Base-by-base conservation (phyloP, 1,284 basidiomycete species). In the Cryptococcus deneoformans region DNA sequence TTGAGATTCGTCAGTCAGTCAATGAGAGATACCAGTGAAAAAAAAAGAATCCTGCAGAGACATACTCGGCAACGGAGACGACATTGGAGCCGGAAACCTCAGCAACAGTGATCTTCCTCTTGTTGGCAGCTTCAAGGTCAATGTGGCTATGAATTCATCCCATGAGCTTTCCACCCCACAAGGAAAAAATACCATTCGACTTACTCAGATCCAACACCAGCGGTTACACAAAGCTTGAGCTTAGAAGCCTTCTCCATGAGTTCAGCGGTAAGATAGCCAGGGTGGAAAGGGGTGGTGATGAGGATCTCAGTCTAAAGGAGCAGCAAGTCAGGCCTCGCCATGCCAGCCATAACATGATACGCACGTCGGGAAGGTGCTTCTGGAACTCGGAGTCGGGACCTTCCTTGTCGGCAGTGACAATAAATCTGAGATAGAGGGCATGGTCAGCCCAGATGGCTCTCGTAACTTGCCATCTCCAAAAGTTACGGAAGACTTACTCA, bases 161-260 rank as follows among this genome's bases (percentile, higher is more conserved):
- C 29, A 29, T 29, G 29, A 29, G 29, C 29, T 29, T 29, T 29
- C 29, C 29, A 29, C 5, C 5, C 29, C 29, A 29, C 29, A 29
- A 29, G 29, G 29, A 5, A 5, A 5, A 29, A 29, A 29, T 24
- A 8, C 37, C 20, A 40, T 16, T 4, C 6, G 20, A 57, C 54
- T 54, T 36, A 63, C 64, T 95, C 93, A 37, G 90, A 93, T 11
- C 92, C 92, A 49, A 97, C 92, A 79, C 93, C 93, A 53, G 93
- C 93, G 9, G 93, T 97, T 69, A 96, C 84, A 71, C 89, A 92
- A 62, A 95, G 79, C 80, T 93, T 95, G 69, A 98, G 85, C 70
- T 95, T 94, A 79, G 87, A 87, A 40, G 93, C 90, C 83, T 89
- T 80, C 47, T 67, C 82, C 65, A 95, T 79, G 60, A 94, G 80